phyloP scores from a whole-genome alignment of 2,329 filamentous ascomycete genomes.

The Aspergillus costaricaensis region DNA sequence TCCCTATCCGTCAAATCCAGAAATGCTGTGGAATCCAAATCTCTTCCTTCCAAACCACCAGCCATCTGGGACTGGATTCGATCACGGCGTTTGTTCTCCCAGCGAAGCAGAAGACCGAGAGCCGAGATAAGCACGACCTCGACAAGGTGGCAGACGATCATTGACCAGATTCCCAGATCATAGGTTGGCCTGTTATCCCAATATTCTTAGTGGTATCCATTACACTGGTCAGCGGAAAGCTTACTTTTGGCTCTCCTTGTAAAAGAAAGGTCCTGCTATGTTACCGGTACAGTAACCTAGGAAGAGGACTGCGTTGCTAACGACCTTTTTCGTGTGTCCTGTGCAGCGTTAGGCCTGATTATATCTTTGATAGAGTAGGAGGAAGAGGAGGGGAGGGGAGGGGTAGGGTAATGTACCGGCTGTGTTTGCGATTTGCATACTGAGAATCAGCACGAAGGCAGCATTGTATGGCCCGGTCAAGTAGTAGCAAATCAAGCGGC shows the following conservation, averaged over 20 bases:
- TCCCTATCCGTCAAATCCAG: slow-evolving; percentile 57
- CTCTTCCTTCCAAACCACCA: slow-evolving; percentile 49
- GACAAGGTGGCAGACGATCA: slow-evolving; percentile 57
- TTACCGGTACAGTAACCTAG: slow-evolving; percentile 63
- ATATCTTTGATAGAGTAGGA: background rate
- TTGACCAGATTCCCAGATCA: slow-evolving; percentile 56
- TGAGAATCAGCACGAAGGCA: slow-evolving; percentile 54
- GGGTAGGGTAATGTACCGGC: slow-evolving; percentile 33
- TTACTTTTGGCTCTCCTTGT: slow-evolving; percentile 54
- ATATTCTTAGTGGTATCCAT: background rate
- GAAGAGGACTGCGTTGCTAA: slow-evolving; percentile 64
- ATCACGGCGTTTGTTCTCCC: slow-evolving; percentile 55
- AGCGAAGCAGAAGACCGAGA: slow-evolving; percentile 51
- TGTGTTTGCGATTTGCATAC: slow-evolving; percentile 50
- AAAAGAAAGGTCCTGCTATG: slow-evolving; percentile 65
- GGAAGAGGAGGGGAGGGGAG: no score
- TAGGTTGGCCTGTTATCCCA: slow-evolving; percentile 46
- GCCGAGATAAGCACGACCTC: slow-evolving; percentile 51
- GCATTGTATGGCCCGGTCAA: slow-evolving; percentile 58
- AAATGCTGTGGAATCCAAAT: slow-evolving; percentile 55
- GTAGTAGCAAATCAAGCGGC: slow-evolving; percentile 61
- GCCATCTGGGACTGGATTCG: slow-evolving; percentile 49
- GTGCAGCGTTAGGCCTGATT: slow-evolving; percentile 26
- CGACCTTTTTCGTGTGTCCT: slow-evolving; percentile 65
- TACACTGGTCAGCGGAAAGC: background rate